Conservation (phyloP, 148 eudicot genomes). For the Spergularia marina region DNA sequence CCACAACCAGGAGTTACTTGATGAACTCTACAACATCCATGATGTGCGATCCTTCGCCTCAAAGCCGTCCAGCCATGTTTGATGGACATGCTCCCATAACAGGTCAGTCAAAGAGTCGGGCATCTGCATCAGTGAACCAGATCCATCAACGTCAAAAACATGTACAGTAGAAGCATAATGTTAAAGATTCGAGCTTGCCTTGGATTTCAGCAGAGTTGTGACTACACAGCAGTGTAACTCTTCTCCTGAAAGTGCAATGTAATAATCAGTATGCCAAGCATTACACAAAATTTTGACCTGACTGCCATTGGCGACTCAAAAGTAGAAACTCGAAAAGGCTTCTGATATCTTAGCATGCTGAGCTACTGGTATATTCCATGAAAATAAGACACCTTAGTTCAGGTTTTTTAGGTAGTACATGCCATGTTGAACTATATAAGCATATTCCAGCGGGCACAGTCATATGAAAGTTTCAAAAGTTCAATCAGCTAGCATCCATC, state of each 20-base stretch:
- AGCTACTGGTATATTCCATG: background rate
- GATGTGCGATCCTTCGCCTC: constrained; percentile 30
- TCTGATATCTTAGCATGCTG: background rate
- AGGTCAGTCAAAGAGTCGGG: constrained; percentile 43
- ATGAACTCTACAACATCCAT: constrained; percentile 45
- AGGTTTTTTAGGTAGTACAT: too few species aligned
- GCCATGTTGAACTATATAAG: too few species aligned
- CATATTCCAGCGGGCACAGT: background rate
- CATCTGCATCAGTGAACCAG: constrained; percentile 36
- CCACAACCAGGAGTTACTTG: background rate
- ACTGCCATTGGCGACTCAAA: background rate
- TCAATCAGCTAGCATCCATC: too few species aligned
- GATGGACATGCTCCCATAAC: constrained; percentile 69
- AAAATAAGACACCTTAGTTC: too few species aligned
- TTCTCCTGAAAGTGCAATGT: constrained; percentile 36
- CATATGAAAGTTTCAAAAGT: background rate
- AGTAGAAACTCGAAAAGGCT: background rate
- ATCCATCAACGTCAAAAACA: constrained; percentile 2
- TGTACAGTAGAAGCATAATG: background rate
- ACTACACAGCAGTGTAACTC: constrained; percentile 42
- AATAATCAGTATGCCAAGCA: constrained; percentile 2
- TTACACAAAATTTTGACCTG: background rate
- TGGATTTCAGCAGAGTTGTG: constrained; percentile 42
- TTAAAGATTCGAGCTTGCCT: constrained; percentile 38
- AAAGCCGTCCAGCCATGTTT: constrained; percentile 55